Base-by-base conservation (phyloP, 2,329 filamentous ascomycete genomes). In the Microsporum audouinii region DNA sequence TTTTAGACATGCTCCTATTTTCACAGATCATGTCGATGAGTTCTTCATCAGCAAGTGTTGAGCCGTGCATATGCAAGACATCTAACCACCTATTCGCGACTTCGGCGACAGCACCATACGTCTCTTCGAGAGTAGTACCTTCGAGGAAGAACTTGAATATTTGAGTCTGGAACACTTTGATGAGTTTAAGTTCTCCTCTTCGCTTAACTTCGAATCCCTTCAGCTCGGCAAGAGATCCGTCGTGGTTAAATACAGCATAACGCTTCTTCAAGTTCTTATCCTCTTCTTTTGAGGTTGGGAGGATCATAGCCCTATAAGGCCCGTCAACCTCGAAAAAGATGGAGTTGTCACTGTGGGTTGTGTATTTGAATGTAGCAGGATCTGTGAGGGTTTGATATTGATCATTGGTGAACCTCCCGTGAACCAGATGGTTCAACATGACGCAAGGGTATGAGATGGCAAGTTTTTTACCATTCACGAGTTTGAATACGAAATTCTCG, bases 321-420 rank as follows among this genome's bases (percentile, higher is more conserved):
- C 94, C 94, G 69, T 99, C 94, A 57, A 99, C 94, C 75, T 99
- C 94, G 77, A 99, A 99, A 78, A 99, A 99, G 73, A 99, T 99
- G 38, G 91, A 94, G 75, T 99, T 99, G 71, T 99, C 94, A 77
- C 92, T 97, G 73, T 96, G 89, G 0, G 92, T 99, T 71, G 96
- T 89, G 69, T 99, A 99, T 71, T 86, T 88, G 80, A 94, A 91
- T 0, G 84, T 89, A 63, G 83, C 80, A 2, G 84, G 82, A 67
- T 99, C 91, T 0, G 84, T 81, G 1, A 99, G 80, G 0, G 89
- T 92, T 77, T 99, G 91, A 72, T 99, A 99, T 70, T 99, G 94
- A 68, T 97, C 87, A 68, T 99, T 99, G 31, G 94, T 99, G 73
- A 96, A 99, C 67, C 87, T 88, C 61, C 82, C 91, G 71, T 99